Evolutionary conservation across 805 yeast species (phyloP).

Genomic region (Candida berthetii): DNA sequence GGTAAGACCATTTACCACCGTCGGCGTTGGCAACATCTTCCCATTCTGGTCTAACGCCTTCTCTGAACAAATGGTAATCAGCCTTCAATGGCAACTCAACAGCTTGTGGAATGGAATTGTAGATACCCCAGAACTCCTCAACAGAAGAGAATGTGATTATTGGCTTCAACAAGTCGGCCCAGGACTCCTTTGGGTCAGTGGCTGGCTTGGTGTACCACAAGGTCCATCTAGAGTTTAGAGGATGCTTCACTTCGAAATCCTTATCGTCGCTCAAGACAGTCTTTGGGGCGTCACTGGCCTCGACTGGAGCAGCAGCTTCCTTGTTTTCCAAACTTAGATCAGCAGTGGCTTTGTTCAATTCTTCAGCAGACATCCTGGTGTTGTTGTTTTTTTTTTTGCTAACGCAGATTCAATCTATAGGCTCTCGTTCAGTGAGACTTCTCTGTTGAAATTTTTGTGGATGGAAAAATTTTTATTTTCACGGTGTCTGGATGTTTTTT

Average conservation of each 20-base stretch:
- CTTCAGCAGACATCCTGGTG: slow-evolving; percentile 8
- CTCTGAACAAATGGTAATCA: slow-evolving; percentile 92
- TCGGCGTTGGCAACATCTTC: slow-evolving; percentile 82
- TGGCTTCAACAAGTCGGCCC: slow-evolving; percentile 91
- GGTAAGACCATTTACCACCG: slow-evolving; percentile 94
- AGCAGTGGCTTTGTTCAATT: slow-evolving; percentile 20
- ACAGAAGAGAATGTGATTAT: slow-evolving; percentile 91
- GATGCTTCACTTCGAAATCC: slow-evolving; percentile 50
- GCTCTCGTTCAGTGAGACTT: too few species aligned
- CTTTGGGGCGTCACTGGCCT: slow-evolving; percentile 16
- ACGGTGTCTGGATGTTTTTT: background rate
- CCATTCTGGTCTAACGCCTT: slow-evolving; percentile 97
- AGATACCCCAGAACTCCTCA: slow-evolving; percentile 98
- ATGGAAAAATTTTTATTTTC: background rate
- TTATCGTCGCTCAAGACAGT: slow-evolving; percentile 24
- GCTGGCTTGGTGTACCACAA: slow-evolving; percentile 97
- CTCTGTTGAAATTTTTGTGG: background rate
- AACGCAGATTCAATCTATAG: too few species aligned
- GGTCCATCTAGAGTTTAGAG: slow-evolving; percentile 88
- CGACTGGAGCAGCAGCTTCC: slow-evolving; percentile 8
- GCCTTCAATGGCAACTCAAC: slow-evolving; percentile 86
- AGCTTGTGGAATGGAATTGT: slow-evolving; percentile 89
- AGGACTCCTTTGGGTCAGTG: slow-evolving; percentile 64
- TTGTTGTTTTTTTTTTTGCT: background rate
- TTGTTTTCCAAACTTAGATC: slow-evolving; percentile 15